Conservation (phyloP, 1,284 basidiomycete species). For the Gastroboletus turbinatus region DNA sequence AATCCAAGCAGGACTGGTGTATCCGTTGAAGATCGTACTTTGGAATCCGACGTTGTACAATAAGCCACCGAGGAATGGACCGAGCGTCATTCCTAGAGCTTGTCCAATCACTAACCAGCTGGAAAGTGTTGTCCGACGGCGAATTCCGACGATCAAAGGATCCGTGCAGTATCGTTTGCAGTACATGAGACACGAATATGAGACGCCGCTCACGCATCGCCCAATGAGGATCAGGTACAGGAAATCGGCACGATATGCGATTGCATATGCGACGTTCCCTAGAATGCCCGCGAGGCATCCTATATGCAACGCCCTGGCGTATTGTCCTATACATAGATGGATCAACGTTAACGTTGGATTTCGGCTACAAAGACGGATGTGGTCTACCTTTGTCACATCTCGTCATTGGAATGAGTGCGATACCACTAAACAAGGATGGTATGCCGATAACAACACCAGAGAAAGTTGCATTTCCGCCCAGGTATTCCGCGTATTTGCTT, state of each 20-base stretch:
- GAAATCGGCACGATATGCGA: constrained; percentile 45
- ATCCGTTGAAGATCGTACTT: constrained; percentile 57
- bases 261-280: constrained; percentile 45
- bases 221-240: constrained; percentile 51
- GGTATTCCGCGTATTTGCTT: constrained; percentile 56
- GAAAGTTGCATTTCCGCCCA: constrained; percentile 66
- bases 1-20: constrained; percentile 66
- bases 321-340: constrained; percentile 42
- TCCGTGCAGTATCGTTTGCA: constrained; percentile 66
- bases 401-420: constrained; percentile 58
- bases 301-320: constrained; percentile 46
- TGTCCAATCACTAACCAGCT: constrained; percentile 66
- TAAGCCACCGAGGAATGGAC: constrained; percentile 66
- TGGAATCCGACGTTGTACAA: constrained; percentile 57
- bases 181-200: constrained; percentile 50
- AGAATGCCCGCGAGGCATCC: constrained; percentile 42
- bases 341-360: constrained; percentile 1
- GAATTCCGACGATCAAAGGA: constrained; percentile 62
- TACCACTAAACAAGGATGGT: constrained; percentile 37
- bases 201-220: constrained; percentile 46
- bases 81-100: constrained; percentile 60
- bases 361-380: not conserved
- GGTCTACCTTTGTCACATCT: constrained; percentile 53
- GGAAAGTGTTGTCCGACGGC: constrained; percentile 61
- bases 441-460: constrained; percentile 73